A percentile compares a stretch with the other conserved stretches of the same genome.
Evolutionary conservation across 2,329 filamentous ascomycete genomes (phyloP).

Genomic region (Cladosporium sphaerospermum): DNA sequence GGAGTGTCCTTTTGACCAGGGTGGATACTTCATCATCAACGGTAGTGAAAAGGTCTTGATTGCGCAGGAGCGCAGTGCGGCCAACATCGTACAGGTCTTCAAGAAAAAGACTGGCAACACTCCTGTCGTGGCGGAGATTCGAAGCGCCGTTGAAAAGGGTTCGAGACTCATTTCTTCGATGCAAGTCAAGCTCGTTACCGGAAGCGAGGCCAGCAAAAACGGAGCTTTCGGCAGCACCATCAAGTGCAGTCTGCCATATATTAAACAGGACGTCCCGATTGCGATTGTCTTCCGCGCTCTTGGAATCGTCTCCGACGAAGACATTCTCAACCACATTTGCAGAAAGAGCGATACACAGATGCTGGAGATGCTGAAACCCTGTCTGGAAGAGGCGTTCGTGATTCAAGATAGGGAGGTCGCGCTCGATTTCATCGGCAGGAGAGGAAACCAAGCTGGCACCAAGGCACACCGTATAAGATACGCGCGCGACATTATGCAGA

Average conservation of each 20-base stretch:
- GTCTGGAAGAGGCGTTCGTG: conserved; percentile 92
- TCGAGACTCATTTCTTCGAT: conserved; percentile 90
- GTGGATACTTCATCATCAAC: conserved; percentile 99
- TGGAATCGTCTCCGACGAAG: conserved; percentile 93
- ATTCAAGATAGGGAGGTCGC: conserved; percentile 94
- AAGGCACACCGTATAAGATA: conserved; percentile 88
- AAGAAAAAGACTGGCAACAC: conserved; percentile 95
- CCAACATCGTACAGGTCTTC: conserved; percentile 98
- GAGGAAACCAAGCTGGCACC: conserved; percentile 69
- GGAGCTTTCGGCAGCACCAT: conserved; percentile 86
- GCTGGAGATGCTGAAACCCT: conserved; percentile 95
- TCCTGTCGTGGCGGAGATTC: conserved; percentile 89
- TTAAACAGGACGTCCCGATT: conserved; percentile 89
- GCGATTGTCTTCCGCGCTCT: conserved; percentile 93
- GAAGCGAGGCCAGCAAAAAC: conserved; percentile 34
- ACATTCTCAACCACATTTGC: conserved; percentile 96
- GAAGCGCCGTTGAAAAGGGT: conserved; percentile 93
- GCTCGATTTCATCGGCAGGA: conserved; percentile 90
- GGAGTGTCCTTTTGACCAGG: conserved; percentile 96
- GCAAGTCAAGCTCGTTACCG: conserved; percentile 71
- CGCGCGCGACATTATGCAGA: conserved; percentile 90
- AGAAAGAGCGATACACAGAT: conserved; percentile 92
- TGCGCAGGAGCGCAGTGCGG: conserved; percentile 92
- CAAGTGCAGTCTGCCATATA: conserved; percentile 84
- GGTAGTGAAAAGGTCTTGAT: conserved; percentile 98